These are phyloP conservation scores for Apophysomyces elegans DNA, from an alignment of 371 early-diverging fungal genomes.

Conservation along the genomic window DNA sequence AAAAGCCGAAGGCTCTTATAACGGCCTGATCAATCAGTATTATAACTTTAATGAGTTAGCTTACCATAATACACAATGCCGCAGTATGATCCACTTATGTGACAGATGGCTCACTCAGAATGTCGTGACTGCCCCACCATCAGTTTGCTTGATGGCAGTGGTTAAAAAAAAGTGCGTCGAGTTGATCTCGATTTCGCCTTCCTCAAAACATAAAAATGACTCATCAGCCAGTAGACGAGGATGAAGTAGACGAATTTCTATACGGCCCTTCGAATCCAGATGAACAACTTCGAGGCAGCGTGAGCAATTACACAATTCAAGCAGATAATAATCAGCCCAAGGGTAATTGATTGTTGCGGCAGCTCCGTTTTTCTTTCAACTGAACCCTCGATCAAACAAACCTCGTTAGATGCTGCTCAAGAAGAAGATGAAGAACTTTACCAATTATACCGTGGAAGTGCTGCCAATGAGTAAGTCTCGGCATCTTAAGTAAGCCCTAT, in stretches of 20 bases:
- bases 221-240: conserved; percentile 21
- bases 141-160: too few species aligned
- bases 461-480: conserved; percentile 28
- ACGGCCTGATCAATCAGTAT: too few species aligned
- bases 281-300: conserved; percentile 3
- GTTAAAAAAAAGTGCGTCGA: too few species aligned
- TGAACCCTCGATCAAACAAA: neutral
- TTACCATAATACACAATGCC: too few species aligned
- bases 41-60: too few species aligned
- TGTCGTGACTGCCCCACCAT: too few species aligned
- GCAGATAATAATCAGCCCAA: conserved; percentile 7
- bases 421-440: conserved; percentile 31
- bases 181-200: too few species aligned
- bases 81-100: too few species aligned
- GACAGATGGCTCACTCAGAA: too few species aligned
- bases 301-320: conserved; percentile 11
- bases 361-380: neutral
- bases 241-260: conserved; percentile 37
- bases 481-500: neutral
- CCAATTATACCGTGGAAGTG: conserved; percentile 23
- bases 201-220: neutral
- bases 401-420: neutral
- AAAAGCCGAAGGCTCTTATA: too few species aligned
- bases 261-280: conserved; percentile 25
- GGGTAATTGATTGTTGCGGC: neutral